A percentile compares a stretch with the other conserved stretches of the same genome.
phyloP scores from a whole-genome alignment of 495 filamentous ascomycete species.

The Daldinia childiae region DNA sequence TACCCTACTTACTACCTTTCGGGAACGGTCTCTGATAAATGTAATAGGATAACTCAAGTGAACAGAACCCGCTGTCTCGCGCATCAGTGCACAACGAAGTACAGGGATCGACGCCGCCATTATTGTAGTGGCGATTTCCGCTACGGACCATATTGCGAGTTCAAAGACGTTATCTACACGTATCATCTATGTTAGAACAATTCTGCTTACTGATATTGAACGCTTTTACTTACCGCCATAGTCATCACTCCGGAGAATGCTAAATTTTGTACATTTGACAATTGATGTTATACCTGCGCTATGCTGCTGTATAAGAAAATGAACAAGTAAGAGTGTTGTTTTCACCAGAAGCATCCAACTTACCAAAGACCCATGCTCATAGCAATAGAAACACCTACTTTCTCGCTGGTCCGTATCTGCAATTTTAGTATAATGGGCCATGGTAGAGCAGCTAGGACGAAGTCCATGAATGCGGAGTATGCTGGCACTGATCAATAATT shows the following conservation, averaged over 20 bases:
- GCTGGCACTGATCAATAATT: constrained; percentile 9
- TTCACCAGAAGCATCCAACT: neutral
- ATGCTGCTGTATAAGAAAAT: neutral
- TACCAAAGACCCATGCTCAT: neutral
- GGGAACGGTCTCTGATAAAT: neutral
- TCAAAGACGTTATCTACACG: constrained; percentile 41
- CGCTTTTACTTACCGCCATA: neutral
- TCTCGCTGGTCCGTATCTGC: constrained; percentile 51
- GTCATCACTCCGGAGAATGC: neutral
- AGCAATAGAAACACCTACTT: constrained; percentile 43
- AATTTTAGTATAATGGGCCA: constrained; percentile 48
- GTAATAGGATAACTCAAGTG: neutral
- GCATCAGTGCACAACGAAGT: constrained; percentile 43
- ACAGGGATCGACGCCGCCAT: constrained; percentile 50
- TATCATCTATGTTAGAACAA: constrained; percentile 17
- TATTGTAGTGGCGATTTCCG: constrained; percentile 48
- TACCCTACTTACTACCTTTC: neutral
- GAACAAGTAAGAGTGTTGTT: neutral
- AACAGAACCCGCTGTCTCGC: constrained; percentile 5
- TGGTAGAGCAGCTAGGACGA: constrained; percentile 49
- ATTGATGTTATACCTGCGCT: neutral
- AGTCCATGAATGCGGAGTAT: constrained; percentile 50
- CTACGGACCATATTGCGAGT: constrained; percentile 45
- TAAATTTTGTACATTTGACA: neutral
- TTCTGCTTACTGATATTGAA: neutral